Evolutionary conservation across 192 early-diverging fungal species (phyloP).

Genomic region (Rhizoclosmatium globosum): DNA sequence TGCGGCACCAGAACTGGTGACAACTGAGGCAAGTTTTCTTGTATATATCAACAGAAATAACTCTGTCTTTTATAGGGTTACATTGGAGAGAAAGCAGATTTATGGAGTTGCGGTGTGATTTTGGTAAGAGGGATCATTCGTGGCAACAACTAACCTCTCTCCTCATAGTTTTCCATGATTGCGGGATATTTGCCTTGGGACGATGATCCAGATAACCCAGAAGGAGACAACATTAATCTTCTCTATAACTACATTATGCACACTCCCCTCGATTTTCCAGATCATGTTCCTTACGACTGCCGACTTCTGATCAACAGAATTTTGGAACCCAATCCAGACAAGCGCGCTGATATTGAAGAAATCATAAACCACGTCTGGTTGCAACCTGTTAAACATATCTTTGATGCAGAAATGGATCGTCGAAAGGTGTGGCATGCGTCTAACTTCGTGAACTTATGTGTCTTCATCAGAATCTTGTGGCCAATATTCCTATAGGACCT

Average conservation of each 20-base stretch:
- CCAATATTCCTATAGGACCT: too few species aligned
- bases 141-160: not conserved
- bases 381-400: constrained; percentile 42
- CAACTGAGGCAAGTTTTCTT: constrained; percentile 73
- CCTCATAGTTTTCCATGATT: constrained; percentile 60
- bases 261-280: constrained; percentile 64
- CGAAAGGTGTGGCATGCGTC: not conserved
- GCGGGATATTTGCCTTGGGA: constrained; percentile 71
- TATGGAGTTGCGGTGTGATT: constrained; percentile 99
- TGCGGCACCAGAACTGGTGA: constrained; percentile 97
- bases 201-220: constrained; percentile 68
- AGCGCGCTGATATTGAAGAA: constrained; percentile 57
- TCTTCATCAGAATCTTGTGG: too few species aligned
- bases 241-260: constrained; percentile 70
- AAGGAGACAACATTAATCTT: constrained; percentile 65
- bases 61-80: constrained; percentile 66
- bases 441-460: not conserved
- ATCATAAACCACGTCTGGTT: constrained; percentile 58
- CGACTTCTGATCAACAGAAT: constrained; percentile 55
- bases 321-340: constrained; percentile 63
- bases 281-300: constrained; percentile 54
- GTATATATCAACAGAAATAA: constrained; percentile 27
- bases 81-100: constrained; percentile 94
- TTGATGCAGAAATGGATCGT: constrained; percentile 34
- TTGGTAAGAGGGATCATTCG: constrained; percentile 42